Base-by-base conservation (phyloP, 2,329 filamentous ascomycete genomes). In the Tolypocladium capitatum region DNA sequence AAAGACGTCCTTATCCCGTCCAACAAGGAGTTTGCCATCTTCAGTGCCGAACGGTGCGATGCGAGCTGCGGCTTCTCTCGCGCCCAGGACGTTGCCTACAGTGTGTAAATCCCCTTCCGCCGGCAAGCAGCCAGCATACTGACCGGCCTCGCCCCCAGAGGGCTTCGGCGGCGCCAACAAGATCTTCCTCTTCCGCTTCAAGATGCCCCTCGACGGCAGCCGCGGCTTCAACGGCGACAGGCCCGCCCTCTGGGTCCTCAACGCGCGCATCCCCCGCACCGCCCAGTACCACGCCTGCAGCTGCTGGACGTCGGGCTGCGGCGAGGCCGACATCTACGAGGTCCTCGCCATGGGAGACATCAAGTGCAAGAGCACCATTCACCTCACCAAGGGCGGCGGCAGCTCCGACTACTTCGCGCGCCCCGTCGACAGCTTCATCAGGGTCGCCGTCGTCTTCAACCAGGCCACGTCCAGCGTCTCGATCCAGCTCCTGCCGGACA, bases 241-340 rank as follows among this genome's bases (percentile, higher is more conserved):
- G 74, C 84, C 85, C 9, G 81, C 84, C 38, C 74, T 83, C 63
- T 90, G 86, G 86, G 69, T 83, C 45, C 75, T 90, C 51, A 90
- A 90, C 65, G 80, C 78, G 18, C 73, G 78, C 51, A 86, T 90
- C 51, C 79, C 84, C 27, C 80, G 80, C 51, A 81, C 82, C 5
- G 68, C 75, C 5, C 84, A 89, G 63, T 89, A 89, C 67, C 73
- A 73, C 52, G 66, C 67, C 2, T 90, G 85, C 71, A 84, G 78
- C 50, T 90, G 86, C 72, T 89, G 84, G 84, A 65, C 64, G 13
- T 71, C 66, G 60, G 57, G 78, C 34, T 89, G 85, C 60, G 84
- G 83, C 56, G 86, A 91, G 67, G 77, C 84, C 52, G 86, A 91
- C 58, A 72, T 89, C 47, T 81, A 83, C 57, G 86, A 90, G 67